Conservation (phyloP, 306 rosid genomes). For the Castanea mollissima region DNA sequence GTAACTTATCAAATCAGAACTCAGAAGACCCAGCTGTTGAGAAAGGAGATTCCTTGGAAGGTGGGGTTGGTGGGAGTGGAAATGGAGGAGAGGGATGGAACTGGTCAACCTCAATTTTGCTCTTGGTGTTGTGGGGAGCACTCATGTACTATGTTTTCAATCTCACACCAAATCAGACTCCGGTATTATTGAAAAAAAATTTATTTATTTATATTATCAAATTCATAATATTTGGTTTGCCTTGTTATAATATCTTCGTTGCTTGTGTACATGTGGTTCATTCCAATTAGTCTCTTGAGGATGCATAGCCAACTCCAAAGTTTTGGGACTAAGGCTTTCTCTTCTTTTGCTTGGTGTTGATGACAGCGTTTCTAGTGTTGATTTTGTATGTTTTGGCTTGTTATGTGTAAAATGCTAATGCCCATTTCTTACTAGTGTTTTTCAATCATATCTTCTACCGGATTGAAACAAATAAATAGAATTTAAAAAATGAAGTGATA, state of each 20-base stretch:
- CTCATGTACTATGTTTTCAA: slow-evolving; percentile 66
- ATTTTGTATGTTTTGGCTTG: background rate
- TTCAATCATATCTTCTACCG: background rate
- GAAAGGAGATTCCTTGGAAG: slow-evolving; percentile 23
- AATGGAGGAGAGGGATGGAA: slow-evolving; percentile 43
- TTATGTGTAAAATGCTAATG: background rate
- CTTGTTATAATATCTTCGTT: background rate
- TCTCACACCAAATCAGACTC: slow-evolving; percentile 87
- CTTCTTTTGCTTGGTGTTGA: background rate
- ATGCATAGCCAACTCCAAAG: no score
- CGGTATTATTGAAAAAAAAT: slow-evolving; percentile 39
- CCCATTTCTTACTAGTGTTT: background rate
- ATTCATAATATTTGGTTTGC: background rate
- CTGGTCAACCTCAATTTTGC: slow-evolving; percentile 84
- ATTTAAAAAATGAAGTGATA: background rate
- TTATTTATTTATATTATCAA: background rate
- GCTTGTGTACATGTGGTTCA: no score
- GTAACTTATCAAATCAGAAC: slow-evolving; percentile 27
- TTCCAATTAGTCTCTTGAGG: no score
- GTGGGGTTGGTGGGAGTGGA: slow-evolving; percentile 25
- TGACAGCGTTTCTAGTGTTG: background rate
- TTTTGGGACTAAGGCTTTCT: background rate
- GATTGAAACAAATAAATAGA: background rate
- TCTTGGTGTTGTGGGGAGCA: slow-evolving; percentile 68
- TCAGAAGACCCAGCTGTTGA: slow-evolving; percentile 38